phyloP scores from a whole-genome alignment of 495 filamentous ascomycete species.

The Arthonia radiata region DNA sequence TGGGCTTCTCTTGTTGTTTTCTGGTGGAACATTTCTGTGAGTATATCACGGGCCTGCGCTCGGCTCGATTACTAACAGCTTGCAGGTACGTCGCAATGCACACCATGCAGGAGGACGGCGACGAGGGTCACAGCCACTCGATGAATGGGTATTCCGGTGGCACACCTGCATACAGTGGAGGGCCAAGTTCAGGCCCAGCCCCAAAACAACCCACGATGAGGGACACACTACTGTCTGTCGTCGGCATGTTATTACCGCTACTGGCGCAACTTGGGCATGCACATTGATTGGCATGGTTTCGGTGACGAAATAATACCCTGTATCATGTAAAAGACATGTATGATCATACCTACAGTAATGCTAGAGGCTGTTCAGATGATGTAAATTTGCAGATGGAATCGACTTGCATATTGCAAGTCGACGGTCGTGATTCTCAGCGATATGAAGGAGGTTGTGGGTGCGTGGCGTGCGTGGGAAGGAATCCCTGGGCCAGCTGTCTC shows the following conservation, averaged over 20 bases:
- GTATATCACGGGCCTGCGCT: constrained; percentile 10
- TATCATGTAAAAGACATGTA: too few relatives aligned
- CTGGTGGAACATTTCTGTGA: constrained; percentile 85
- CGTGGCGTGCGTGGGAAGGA: too few relatives aligned
- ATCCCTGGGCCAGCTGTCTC: too few relatives aligned
- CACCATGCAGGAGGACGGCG: constrained; percentile 69
- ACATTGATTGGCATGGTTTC: constrained; percentile 23
- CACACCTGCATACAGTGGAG: neutral
- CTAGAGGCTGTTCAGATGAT: too few relatives aligned
- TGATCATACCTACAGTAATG: too few relatives aligned
- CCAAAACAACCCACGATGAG: constrained; percentile 25
- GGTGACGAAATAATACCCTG: too few relatives aligned
- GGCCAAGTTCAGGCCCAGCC: neutral
- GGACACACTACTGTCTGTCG: constrained; percentile 49
- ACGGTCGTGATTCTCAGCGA: too few relatives aligned
- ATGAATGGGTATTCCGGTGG: constrained; percentile 45
- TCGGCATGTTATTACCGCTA: constrained; percentile 76
- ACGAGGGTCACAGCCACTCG: constrained; percentile 15
- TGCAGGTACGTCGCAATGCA: constrained; percentile 92
- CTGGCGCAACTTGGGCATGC: constrained; percentile 80
- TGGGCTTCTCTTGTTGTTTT: constrained; percentile 75
- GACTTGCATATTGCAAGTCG: too few relatives aligned
- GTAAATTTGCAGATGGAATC: too few relatives aligned
- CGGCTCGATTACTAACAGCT: neutral
- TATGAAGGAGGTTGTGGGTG: too few relatives aligned